Conservation (phyloP, 179 eudicot species). For the Beta corolliflora region DNA sequence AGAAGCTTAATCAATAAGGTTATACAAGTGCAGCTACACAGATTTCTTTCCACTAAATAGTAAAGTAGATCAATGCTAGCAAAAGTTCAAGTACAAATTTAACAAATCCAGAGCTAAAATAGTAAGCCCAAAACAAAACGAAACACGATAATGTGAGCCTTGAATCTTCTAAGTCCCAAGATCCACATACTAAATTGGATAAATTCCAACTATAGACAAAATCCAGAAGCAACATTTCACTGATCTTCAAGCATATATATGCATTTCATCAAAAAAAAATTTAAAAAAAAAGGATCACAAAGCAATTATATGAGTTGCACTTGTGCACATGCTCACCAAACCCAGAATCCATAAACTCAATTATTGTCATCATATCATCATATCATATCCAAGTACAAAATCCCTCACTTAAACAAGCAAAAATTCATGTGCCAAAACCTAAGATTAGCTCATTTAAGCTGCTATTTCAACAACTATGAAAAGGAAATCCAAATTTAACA, state of each 20-base stretch:
- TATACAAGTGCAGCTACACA: not conserved
- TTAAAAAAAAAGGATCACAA: not conserved
- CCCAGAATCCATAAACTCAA: slow-evolving; percentile 28
- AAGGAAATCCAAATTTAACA: not conserved
- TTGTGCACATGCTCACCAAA: slow-evolving; percentile 36
- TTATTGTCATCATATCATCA: slow-evolving; percentile 22
- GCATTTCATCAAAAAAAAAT: not conserved
- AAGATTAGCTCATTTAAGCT: not conserved
- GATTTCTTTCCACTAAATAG: not conserved
- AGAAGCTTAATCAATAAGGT: not conserved
- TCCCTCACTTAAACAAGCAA: slow-evolving; percentile 14
- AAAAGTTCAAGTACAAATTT: not conserved
- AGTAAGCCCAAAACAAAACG: not conserved
- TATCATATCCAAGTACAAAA: slow-evolving; percentile 18
- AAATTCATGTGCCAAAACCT: slow-evolving; percentile 9
- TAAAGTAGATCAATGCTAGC: not conserved
- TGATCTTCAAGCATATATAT: slow-evolving; percentile 14
- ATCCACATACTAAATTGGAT: slow-evolving; percentile 11
- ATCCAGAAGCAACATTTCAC: slow-evolving; percentile 24
- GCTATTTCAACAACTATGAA: not conserved
- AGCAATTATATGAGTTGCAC: slow-evolving; percentile 19
- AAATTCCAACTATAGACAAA: slow-evolving; percentile 20
- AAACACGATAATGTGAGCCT: not conserved
- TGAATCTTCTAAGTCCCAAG: slow-evolving; percentile 10
- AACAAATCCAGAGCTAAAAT: not conserved